Base-by-base conservation (phyloP, 192 early-diverging fungal genomes). In the Linnemannia exigua region DNA sequence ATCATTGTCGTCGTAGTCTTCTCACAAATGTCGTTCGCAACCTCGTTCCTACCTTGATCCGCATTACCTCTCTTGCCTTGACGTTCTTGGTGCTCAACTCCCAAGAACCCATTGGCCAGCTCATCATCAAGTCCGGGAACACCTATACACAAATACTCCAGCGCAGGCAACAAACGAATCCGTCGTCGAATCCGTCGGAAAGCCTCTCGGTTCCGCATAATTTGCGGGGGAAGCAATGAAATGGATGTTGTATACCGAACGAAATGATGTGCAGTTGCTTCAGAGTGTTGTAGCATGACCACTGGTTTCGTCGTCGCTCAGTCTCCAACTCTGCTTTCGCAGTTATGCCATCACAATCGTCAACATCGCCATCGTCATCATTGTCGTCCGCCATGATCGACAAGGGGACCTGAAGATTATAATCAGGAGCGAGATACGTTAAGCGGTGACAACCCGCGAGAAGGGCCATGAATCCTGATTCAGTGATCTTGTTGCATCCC, bases 231-330 rank as follows among this genome's bases (percentile, higher is more conserved):
- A n/a, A n/a, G n/a, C n/a, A n/a, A n/a, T n/a, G n/a, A n/a, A n/a
- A n/a, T n/a, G n/a, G n/a, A n/a, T n/a, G n/a, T n/a, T n/a, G n/a
- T n/a, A n/a, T n/a, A n/a, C n/a, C n/a, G n/a, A n/a, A n/a, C n/a
- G n/a, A n/a, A n/a, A n/a, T n/a, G 1, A 76, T 35, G 19, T 76
- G 66, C 44, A 76, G 31, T 0, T 28, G 61, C 33, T 68, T n/a
- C 9, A 76, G 31, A 7, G 44, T 76, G 16, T 36, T 38, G 28
- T 46, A 76, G n/a, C 75, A 76, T 1, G n/a, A 19, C 75, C 75
- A 76, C 41, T 47, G 22, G 20, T 76, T 66, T 44, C 68, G 75
- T 8, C 44, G 44, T 6, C 1, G 5, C 20, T 52, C 50, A n/a
- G n/a, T n/a, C n/a, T n/a, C n/a, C n/a, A n/a, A n/a, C n/a, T n/a